These are phyloP conservation scores for Pythium brachiatum DNA, from an alignment of 352 stramenopile genomes.

Conservation along the genomic window DNA sequence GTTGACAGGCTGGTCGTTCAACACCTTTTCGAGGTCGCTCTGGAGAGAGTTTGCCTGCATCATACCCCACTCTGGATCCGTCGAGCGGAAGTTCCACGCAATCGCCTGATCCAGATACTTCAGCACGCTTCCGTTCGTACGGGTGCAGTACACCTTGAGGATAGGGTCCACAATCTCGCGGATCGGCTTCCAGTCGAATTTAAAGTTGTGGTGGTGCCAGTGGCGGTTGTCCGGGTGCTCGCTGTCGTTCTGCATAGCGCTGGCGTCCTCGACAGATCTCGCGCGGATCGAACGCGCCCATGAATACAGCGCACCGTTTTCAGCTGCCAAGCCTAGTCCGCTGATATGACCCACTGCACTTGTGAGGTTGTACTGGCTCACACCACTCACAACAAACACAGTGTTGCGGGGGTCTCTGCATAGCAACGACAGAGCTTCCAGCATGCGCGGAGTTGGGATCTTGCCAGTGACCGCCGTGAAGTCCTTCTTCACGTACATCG, in stretches of 20 bases:
- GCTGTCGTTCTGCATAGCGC: slow-evolving; percentile 16
- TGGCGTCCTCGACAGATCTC: slow-evolving; percentile 38
- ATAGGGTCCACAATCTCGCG: slow-evolving; percentile 92
- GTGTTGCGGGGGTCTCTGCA: slow-evolving; percentile 92
- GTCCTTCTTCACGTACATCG: slow-evolving; percentile 96
- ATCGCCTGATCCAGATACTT: slow-evolving; percentile 93
- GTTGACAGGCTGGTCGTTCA: slow-evolving; percentile 68
- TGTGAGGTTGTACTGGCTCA: slow-evolving; percentile 90
- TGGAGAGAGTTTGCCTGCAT: slow-evolving; percentile 94
- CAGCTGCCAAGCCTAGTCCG: slow-evolving; percentile 92
- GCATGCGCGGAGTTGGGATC: slow-evolving; percentile 84
- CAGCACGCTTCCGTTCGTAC: slow-evolving; percentile 95
- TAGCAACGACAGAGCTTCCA: slow-evolving; percentile 87
- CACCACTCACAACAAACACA: slow-evolving; percentile 97
- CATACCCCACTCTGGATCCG: slow-evolving; percentile 96
- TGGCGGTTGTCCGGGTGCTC: slow-evolving; percentile 35
- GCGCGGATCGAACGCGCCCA: slow-evolving; percentile 68
- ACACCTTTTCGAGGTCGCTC: slow-evolving; percentile 74
- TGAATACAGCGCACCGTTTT: slow-evolving; percentile 95
- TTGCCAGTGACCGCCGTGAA: slow-evolving; percentile 94
- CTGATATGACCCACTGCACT: slow-evolving; percentile 90
- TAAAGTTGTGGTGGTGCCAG: slow-evolving; percentile 78
- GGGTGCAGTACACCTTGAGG: slow-evolving; percentile 93
- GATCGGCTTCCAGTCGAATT: slow-evolving; percentile 91
- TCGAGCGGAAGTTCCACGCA: slow-evolving; percentile 97